Base-by-base conservation (phyloP, 345 rosid species). In the Eucalyptus marginata region DNA sequence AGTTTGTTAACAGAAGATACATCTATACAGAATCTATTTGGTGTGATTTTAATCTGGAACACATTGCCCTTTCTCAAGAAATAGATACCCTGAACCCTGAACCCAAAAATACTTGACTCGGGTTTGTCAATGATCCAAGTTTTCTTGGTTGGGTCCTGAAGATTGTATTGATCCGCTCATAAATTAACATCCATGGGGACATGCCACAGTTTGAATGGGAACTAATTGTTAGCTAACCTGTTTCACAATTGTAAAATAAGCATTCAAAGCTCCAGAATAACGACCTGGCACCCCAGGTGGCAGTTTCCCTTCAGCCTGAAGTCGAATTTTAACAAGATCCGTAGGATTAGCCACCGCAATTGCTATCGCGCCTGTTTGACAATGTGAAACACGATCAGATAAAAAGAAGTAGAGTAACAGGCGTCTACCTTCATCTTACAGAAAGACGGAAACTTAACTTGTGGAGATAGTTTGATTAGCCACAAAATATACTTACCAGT, bases 311-410 rank as follows among this genome's bases (percentile, higher is more conserved):
- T 98, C 99, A 86, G 98, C 96, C 83, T 98, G 99, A 92, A 96
- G 98, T 87, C 98, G 93, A 86, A 97, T 98, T 93, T 97, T 97
- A 49, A 97, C 99, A 86, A 96, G 98, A 92, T 96, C 99, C 88
- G 98, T 97, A 88, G 99, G 99, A 93, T 96, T 97, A 25, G 99
- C 99, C 88, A 98, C 95, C 68, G 91, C 90, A 86, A 98, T 98
- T 58, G 99, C 99, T 91, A 96, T 71, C 76, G 98, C 99, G 86
- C 99, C 99, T 98, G 94, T 91, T 91, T 84, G 89, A 88, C 49
- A 88, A 66, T n/a, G 46, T 8, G n/a, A 76, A 87, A 64, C 50
- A 36, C 51, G 86, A 66, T 47, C 84, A 40, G 84, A 20, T 20
- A 40, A 76, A 76, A 17, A 11, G 46, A 49, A 33, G 56, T 50